Conservation (phyloP, 2,329 filamentous ascomycete genomes). For the Cordyceps farinosa region DNA sequence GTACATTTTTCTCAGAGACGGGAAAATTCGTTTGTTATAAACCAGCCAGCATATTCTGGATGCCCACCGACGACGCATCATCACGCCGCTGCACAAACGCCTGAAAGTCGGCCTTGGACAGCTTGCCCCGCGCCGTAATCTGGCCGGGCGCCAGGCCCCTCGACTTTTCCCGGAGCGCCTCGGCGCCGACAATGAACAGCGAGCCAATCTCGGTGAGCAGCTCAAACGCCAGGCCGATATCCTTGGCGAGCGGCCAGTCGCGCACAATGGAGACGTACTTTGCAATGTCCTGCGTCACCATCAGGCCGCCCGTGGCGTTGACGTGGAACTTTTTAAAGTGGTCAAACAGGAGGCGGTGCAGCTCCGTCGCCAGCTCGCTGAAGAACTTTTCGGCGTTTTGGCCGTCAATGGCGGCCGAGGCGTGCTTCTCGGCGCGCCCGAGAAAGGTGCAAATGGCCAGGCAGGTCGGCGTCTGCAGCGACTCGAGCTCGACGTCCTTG, state of each 20-base stretch:
- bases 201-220: conserved; percentile 90
- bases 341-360: conserved; percentile 76
- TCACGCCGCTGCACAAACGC: conserved; percentile 82
- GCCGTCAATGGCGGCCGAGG: conserved; percentile 70
- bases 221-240: conserved; percentile 69
- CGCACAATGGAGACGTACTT: conserved; percentile 86
- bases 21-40: conserved; percentile 36
- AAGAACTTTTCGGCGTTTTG: conserved; percentile 79
- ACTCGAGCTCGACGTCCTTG: conserved; percentile 75
- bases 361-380: conserved; percentile 75
- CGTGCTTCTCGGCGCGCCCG: conserved; percentile 58
- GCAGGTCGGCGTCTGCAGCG: conserved; percentile 83
- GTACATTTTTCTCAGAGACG: not conserved
- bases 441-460: conserved; percentile 78
- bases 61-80: conserved; percentile 74
- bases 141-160: conserved; percentile 50
- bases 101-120: conserved; percentile 69
- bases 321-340: conserved; percentile 95
- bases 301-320: conserved; percentile 86
- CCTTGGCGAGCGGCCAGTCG: conserved; percentile 71
- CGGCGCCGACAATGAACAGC: conserved; percentile 86
- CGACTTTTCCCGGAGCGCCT: conserved; percentile 69
- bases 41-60: conserved; percentile 75
- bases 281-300: conserved; percentile 94
- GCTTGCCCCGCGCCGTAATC: conserved; percentile 47